Base-by-base conservation (phyloP, 352 stramenopile genomes). In the Achlya hypogyna region DNA sequence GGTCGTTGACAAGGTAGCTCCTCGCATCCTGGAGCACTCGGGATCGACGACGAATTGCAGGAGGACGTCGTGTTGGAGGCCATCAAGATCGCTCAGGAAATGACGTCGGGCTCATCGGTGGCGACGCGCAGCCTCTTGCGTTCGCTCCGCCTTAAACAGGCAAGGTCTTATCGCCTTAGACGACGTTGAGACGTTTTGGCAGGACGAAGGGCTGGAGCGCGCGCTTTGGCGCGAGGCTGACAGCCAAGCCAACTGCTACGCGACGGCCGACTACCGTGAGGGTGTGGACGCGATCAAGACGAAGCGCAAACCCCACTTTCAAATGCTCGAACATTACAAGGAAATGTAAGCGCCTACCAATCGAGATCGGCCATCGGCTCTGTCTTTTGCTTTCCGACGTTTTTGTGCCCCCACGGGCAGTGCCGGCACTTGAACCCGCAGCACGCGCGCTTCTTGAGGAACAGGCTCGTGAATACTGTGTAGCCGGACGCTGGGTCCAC, bases 181-280 rank as follows among this genome's bases (percentile, higher is more conserved):
- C 65, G 2, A 51, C 27, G 25, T n/a, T n/a, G n/a, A n/a, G 28
- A n/a, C 38, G 5, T 25, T 45, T 3, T 49, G 22, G 49, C 53
- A 81, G 70, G 86, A 97, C 49, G 66, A 75, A 2, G 84, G 82
- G 4, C 75, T 96, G 18, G 76, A 83, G 0, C 62, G 71, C 27
- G 78, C 86, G 1, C 73, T 97, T 16, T 73, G 81, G 56, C 74
- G 84, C 27, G 86, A 95, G 69, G 81, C 88, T 9, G 78, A 94
- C 71, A 74, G 78, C 4, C 87, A 96, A 65, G 79, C 83, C 28
- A 77, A 89, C 43, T 94, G 84, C 53, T 97, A 95, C 70, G 77
- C 77, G 31, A 81, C 79, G 0, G 42, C 60, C 0, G 88, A 97
- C 76, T 93, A 89, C 79, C 73, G 70, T 9, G 85, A 91, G 69